phyloP scores from a whole-genome alignment of 192 early-diverging fungal species.

The Backusella morwellensis region DNA sequence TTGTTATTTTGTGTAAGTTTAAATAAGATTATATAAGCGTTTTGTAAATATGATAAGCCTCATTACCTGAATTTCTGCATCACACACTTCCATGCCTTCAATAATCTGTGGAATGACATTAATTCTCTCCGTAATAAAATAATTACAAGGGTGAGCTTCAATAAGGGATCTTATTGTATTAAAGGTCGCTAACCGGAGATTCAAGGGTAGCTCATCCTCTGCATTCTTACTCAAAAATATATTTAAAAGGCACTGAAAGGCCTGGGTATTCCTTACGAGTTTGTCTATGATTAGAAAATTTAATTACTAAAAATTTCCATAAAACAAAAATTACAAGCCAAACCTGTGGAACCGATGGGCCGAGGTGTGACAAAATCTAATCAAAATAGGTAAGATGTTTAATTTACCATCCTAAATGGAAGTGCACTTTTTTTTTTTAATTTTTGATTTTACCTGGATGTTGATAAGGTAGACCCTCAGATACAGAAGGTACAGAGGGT shows the following conservation, averaged over 20 bases:
- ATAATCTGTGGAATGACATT: slow-evolving; percentile 50
- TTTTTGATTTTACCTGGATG: slow-evolving; percentile 43
- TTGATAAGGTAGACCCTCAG: slow-evolving; percentile 53
- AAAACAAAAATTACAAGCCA: background rate
- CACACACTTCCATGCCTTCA: slow-evolving; percentile 50
- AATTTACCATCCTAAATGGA: background rate
- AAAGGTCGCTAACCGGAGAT: slow-evolving; percentile 33
- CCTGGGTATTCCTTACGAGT: slow-evolving; percentile 46
- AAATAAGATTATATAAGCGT: background rate
- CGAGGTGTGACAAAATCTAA: slow-evolving; percentile 50
- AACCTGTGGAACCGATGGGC: background rate
- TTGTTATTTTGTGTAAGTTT: background rate
- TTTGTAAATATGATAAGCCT: background rate
- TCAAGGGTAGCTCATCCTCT: slow-evolving; percentile 18
- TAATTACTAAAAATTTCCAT: background rate
- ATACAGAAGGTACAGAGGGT: slow-evolving; percentile 31
- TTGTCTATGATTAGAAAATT: slow-evolving; percentile 28
- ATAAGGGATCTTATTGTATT: slow-evolving; percentile 37
- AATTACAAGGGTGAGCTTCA: slow-evolving; percentile 54
- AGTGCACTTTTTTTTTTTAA: background rate
- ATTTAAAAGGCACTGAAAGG: slow-evolving; percentile 46
- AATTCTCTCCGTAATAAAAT: slow-evolving; percentile 51
- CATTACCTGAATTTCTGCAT: slow-evolving; percentile 42
- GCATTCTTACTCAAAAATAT: slow-evolving; percentile 41
- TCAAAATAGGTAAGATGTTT: background rate